phyloP scores from a whole-genome alignment of 2,329 filamentous ascomycete genomes.

The Phoma sp. region DNA sequence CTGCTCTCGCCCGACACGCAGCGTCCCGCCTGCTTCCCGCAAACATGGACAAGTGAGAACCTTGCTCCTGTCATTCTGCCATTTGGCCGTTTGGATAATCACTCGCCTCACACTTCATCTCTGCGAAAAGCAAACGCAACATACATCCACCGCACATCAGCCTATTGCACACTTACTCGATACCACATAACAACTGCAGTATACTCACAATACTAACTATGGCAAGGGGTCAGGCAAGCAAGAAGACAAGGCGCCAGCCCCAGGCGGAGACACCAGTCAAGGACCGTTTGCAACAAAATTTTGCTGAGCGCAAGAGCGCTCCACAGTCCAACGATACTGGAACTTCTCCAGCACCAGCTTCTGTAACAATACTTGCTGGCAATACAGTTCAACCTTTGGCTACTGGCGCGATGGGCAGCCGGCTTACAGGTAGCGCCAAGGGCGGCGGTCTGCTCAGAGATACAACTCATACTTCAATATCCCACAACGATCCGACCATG shows the following conservation, averaged over 20 bases:
- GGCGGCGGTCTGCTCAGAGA: background rate
- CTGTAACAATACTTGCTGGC: background rate
- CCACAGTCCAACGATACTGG: background rate
- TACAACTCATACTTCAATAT: background rate
- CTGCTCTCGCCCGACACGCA: background rate
- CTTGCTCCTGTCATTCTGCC: background rate
- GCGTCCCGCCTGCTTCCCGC: background rate
- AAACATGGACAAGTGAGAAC: conserved; percentile 1
- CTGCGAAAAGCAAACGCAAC: background rate
- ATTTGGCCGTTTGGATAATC: background rate
- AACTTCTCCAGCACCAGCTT: background rate
- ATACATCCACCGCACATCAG: conserved; percentile 27
- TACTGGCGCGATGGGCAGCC: background rate
- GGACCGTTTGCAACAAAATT: background rate
- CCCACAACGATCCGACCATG: background rate
- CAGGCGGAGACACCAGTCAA: background rate
- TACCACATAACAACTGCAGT: conserved; percentile 29
- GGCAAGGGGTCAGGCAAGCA: conserved; percentile 20
- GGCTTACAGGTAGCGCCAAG: background rate
- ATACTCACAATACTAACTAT: conserved; percentile 27
- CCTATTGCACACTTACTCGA: conserved; percentile 30
- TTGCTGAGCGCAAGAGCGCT: background rate
- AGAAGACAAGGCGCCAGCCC: background rate
- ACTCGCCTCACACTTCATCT: background rate
- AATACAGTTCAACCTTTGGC: background rate